Conservation (phyloP, 805 yeast species). For the Saccharomyces cerevisiae region DNA sequence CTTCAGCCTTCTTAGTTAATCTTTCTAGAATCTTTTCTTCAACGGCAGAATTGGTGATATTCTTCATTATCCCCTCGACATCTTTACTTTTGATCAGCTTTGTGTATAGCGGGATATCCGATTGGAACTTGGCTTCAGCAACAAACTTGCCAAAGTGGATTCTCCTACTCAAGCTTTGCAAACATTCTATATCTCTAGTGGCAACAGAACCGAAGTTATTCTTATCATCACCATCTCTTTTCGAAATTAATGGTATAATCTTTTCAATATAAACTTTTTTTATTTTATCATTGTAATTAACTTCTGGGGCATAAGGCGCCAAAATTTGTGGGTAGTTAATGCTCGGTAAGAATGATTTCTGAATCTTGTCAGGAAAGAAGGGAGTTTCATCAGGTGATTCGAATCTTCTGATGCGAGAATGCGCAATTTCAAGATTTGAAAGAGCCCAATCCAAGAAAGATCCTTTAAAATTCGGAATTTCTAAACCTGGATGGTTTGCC, state of each 20-base stretch:
- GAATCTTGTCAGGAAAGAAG: conserved; percentile 63
- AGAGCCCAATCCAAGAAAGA: conserved; percentile 84
- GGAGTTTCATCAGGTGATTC: conserved; percentile 94
- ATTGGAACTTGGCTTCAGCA: conserved; percentile 85
- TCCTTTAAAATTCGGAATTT: conserved; percentile 63
- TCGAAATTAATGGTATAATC: conserved; percentile 70
- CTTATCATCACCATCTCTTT: conserved; percentile 59
- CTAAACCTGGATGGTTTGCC: conserved; percentile 36
- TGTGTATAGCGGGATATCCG: conserved; percentile 55
- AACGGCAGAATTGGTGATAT: conserved; percentile 81
- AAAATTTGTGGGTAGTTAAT: conserved; percentile 70
- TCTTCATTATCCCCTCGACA: conserved; percentile 60
- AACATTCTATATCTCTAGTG: conserved; percentile 71
- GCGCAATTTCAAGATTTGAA: conserved; percentile 61
- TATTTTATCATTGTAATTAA: conserved; percentile 69
- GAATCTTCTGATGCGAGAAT: conserved; percentile 77
- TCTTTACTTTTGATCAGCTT: conserved; percentile 60
- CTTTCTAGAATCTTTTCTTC: conserved; percentile 78
- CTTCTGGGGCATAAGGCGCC: conserved; percentile 63
- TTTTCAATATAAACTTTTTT: conserved; percentile 56
- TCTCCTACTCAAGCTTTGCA: conserved; percentile 83
- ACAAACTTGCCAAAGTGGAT: conserved; percentile 97
- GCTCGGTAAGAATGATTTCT: conserved; percentile 68
- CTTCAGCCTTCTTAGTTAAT: conserved; percentile 69
- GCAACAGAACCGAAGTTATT: conserved; percentile 88